Evolutionary conservation across 1,284 basidiomycete genomes (phyloP), one percentile per base, ranked within the genome.

Genomic region (Pseudozyma pruni): DNA sequence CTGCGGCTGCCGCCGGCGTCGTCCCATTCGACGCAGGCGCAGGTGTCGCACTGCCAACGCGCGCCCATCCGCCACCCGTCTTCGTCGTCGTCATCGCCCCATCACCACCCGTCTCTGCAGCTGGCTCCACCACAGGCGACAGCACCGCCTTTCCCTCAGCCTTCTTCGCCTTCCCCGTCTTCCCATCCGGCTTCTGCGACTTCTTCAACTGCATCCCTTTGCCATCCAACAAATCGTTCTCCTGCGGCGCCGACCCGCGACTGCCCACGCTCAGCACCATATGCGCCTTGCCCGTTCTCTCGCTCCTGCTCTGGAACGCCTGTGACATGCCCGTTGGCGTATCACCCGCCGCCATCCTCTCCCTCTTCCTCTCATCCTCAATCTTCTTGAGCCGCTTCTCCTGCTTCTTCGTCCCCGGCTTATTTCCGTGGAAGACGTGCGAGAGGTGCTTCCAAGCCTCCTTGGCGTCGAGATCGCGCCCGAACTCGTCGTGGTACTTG

Each of bases 401-500:
- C 54, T 73, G 72, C 63, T 78, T 76, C 53, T 76, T 78, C 41
- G 72, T 60, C 1, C 81, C 81, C 5, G 79, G 81, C 32, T 58
- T 68, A 46, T 75, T 79, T 23, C 81, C 81, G 57, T 82, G 81
- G 73, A 82, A 82, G 14, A 73, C 66, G 64, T 82, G 81, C 41
- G 72, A 75, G 13, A 82, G 74, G 22, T 72, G 63, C 69, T 84
- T 84, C 83, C 83, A 84, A 20, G 83, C 83, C 60, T 99, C 96
- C 86, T 98, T 98, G 31, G 90, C 89, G 22, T 91, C 92, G 81
- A 98, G 86, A 66, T 86, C 83, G 19, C 94, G 87, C n/a, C 96
- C 96, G 81, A 93, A 92, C 56, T 81, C 75, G 83, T 99, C 96
- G 73, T 95, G 91, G 83, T 98, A 99, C 59, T 91, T 91, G 80